These are phyloP conservation scores for Sherardia arvensis DNA, from an alignment of 257 asterid species.

Conservation along the genomic window DNA sequence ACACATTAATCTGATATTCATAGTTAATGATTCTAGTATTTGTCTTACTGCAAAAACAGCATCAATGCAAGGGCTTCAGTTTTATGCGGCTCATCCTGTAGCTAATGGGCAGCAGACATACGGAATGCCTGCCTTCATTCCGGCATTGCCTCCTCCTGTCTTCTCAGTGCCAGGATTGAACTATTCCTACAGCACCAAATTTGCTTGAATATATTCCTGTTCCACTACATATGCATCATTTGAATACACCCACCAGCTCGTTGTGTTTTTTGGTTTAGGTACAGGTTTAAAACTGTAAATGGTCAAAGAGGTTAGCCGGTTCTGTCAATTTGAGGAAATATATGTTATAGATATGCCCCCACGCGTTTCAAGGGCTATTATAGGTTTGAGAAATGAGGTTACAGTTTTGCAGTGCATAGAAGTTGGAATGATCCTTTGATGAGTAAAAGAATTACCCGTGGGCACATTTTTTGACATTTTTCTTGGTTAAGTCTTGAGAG, in stretches of 20 bases:
- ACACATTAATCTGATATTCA: not conserved
- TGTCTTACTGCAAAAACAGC: constrained; percentile 38
- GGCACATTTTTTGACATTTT: not conserved
- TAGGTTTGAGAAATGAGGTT: not conserved
- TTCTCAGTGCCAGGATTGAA: constrained; percentile 49
- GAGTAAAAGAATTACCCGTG: not conserved
- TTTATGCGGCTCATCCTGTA: constrained; percentile 46
- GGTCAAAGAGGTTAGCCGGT: constrained; percentile 14
- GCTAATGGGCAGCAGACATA: constrained; percentile 39
- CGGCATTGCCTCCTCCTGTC: constrained; percentile 43
- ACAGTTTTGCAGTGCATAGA: constrained; percentile 3
- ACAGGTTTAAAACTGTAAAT: constrained; percentile 17
- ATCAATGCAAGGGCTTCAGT: constrained; percentile 48
- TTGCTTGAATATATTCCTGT: constrained; percentile 22
- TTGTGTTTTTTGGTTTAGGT: not conserved
- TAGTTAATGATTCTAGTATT: not conserved
- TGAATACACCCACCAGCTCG: not conserved
- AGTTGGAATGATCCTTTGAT: not conserved
- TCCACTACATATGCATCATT: too few relatives aligned
- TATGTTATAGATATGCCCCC: not conserved
- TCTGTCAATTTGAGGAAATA: constrained; percentile 6
- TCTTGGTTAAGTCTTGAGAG: not conserved
- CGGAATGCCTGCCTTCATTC: constrained; percentile 43
- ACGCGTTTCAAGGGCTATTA: not conserved
- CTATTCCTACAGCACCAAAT: constrained; percentile 38